These are phyloP conservation scores for Graphilbum sp. DNA, from an alignment of 2,329 filamentous ascomycete species.

Conservation along the genomic window DNA sequence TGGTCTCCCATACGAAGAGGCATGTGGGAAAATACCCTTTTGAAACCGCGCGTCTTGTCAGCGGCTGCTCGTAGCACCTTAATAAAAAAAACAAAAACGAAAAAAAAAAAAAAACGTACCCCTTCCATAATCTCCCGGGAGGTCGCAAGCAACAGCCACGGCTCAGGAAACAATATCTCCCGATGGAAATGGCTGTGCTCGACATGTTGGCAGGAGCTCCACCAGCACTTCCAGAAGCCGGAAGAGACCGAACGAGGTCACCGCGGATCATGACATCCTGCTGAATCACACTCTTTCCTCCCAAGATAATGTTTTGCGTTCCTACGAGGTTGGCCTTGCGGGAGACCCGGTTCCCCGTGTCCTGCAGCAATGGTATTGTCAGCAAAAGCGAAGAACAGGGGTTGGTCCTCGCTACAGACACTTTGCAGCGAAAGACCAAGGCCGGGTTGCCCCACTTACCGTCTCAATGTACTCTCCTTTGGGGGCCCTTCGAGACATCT, in stretches of 20 bases:
- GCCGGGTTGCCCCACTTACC: constrained; percentile 30
- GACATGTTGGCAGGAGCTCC: constrained; percentile 22
- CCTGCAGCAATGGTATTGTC: constrained; percentile 33
- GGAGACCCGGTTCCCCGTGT: constrained; percentile 96
- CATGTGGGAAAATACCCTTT: constrained; percentile 59
- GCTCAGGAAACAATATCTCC: constrained; percentile 79
- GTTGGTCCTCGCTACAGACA: background rate
- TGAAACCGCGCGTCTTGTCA: too few relatives aligned
- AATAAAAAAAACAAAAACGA: too few relatives aligned
- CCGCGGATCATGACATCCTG: constrained; percentile 88
- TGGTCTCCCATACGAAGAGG: constrained; percentile 89
- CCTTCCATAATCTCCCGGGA: constrained; percentile 67
- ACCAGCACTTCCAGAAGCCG: constrained; percentile 22
- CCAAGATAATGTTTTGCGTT: constrained; percentile 94
- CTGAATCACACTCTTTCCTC: constrained; percentile 90
- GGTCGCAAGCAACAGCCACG: constrained; percentile 65
- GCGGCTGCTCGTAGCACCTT: too few relatives aligned
- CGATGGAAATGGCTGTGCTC: constrained; percentile 66
- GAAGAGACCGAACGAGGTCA: constrained; percentile 53
- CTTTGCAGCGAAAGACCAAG: background rate
- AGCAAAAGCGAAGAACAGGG: background rate
- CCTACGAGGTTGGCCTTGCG: constrained; percentile 83
- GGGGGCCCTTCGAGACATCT: constrained; percentile 58
- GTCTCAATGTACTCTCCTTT: constrained; percentile 97
- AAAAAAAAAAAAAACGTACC: constrained; percentile 21